These are phyloP conservation scores for Phytophthora macrochlamydospora DNA, from an alignment of 352 stramenopile genomes.

Conservation along the genomic window DNA sequence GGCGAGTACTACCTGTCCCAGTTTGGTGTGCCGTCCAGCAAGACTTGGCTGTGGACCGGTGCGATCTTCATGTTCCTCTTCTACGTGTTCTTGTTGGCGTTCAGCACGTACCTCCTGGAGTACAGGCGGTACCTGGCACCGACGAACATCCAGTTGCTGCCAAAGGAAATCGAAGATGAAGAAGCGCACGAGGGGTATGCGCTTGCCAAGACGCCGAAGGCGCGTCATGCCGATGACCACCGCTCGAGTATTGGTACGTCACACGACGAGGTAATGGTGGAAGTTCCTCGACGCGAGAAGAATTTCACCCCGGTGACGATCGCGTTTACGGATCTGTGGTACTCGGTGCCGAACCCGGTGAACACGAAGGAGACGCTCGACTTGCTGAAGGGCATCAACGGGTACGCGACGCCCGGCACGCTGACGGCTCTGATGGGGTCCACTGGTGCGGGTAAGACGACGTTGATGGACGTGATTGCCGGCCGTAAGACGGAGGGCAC, in stretches of 20 bases:
- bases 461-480: conserved; percentile 22
- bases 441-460: conserved; percentile 58
- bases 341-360: conserved; percentile 34
- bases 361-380: conserved; percentile 42
- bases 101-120: conserved; percentile 35
- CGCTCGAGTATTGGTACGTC: conserved; percentile 13
- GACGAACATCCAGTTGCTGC: conserved; percentile 9
- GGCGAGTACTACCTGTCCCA: conserved; percentile 35
- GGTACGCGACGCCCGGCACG: conserved; percentile 60
- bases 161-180: conserved; percentile 7
- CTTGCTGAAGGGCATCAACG: conserved; percentile 43
- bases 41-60: conserved; percentile 37
- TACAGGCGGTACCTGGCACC: conserved; percentile 23
- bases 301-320: conserved; percentile 31
- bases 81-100: conserved; percentile 37
- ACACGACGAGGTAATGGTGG: conserved; percentile 21
- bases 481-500: conserved; percentile 47
- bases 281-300: conserved; percentile 18
- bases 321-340: conserved; percentile 41
- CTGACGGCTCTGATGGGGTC: conserved; percentile 88
- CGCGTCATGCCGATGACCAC: background rate
- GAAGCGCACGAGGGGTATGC: conserved; percentile 8
- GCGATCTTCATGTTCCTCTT: conserved; percentile 28
- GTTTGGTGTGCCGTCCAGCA: conserved; percentile 46
- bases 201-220: conserved; percentile 7